These are phyloP conservation scores for Hemileia vastatrix DNA, from an alignment of 1,284 basidiomycete genomes.

Conservation along the genomic window DNA sequence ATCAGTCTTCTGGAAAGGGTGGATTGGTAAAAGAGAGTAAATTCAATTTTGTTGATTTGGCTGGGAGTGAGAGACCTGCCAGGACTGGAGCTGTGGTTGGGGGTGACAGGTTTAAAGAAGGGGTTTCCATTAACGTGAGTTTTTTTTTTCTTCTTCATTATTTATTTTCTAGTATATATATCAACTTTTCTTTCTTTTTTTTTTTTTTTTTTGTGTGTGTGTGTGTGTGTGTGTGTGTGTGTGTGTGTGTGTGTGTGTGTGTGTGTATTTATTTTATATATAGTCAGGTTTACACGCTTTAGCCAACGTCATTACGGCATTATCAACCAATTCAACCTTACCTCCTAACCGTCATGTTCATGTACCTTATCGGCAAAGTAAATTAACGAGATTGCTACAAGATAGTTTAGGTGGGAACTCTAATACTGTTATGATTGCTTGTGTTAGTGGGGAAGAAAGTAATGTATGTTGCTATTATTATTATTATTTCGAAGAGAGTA, in stretches of 20 bases:
- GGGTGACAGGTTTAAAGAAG: slow-evolving; percentile 21
- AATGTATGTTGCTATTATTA: neutral
- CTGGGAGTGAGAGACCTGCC: slow-evolving; percentile 8
- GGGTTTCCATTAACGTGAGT: slow-evolving; percentile 13
- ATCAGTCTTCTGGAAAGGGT: no score
- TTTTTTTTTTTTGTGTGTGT: neutral
- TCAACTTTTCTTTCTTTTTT: neutral
- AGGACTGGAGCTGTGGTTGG: slow-evolving; percentile 12
- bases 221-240: neutral
- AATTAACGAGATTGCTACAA: slow-evolving; percentile 13
- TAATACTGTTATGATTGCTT: slow-evolving; percentile 15
- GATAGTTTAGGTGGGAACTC: slow-evolving; percentile 20
- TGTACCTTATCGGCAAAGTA: slow-evolving; percentile 18
- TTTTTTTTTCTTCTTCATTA: neutral
- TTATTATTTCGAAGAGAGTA: no score
- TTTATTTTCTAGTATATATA: neutral
- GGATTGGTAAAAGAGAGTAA: slow-evolving; percentile 6
- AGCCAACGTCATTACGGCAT: slow-evolving; percentile 14
- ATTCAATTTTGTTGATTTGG: slow-evolving; percentile 21
- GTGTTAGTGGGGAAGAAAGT: slow-evolving; percentile 2
- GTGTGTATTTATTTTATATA: neutral
- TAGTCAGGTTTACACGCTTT: slow-evolving; percentile 14
- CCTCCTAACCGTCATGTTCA: neutral
- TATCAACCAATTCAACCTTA: neutral
- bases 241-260: neutral